Percentiles rank a stretch among this genome's conserved stretches.
phyloP scores from a whole-genome alignment of 2,329 filamentous ascomycete species.

The Biscogniauxia sp. region DNA sequence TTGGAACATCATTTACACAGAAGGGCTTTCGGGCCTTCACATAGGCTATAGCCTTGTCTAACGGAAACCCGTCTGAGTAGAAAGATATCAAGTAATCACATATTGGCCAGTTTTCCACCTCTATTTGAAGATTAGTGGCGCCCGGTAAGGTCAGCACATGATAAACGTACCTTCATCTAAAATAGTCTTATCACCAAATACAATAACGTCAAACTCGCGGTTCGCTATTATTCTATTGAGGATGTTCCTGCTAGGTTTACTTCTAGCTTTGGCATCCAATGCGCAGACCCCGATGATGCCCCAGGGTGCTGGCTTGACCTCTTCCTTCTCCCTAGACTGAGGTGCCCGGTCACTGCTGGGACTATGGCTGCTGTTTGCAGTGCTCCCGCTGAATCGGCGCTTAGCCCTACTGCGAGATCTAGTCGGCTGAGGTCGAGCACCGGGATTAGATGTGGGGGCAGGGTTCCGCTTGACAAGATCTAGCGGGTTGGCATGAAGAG shows the following conservation, averaged over 20 bases:
- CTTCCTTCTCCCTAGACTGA: conserved; percentile 56
- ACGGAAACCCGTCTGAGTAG: conserved; percentile 94
- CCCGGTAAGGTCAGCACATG: background rate
- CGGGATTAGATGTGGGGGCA: conserved; percentile 30
- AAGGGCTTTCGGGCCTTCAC: conserved; percentile 91
- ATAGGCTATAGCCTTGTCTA: conserved; percentile 97
- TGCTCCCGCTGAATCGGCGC: conserved; percentile 77
- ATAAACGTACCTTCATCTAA: conserved; percentile 71
- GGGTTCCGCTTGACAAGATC: conserved; percentile 47
- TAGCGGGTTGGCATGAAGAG: conserved; percentile 39
- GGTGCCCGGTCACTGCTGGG: conserved; percentile 67
- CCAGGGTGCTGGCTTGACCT: conserved; percentile 57
- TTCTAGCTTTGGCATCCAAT: conserved; percentile 90
- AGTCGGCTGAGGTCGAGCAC: conserved; percentile 42
- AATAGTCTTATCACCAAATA: conserved; percentile 98
- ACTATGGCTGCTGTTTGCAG: conserved; percentile 77
- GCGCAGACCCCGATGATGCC: conserved; percentile 90
- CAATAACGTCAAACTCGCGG: conserved; percentile 91
- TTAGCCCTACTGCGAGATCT: conserved; percentile 68
- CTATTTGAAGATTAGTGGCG: conserved; percentile 35
- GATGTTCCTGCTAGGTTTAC: conserved; percentile 96
- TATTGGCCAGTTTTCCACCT: conserved; percentile 37
- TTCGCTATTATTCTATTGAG: conserved; percentile 87
- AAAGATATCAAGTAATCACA: conserved; percentile 95
- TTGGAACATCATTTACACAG: conserved; percentile 94